These are phyloP conservation scores for Panus rudis DNA, from an alignment of 768 basidiomycete species.

Conservation along the genomic window DNA sequence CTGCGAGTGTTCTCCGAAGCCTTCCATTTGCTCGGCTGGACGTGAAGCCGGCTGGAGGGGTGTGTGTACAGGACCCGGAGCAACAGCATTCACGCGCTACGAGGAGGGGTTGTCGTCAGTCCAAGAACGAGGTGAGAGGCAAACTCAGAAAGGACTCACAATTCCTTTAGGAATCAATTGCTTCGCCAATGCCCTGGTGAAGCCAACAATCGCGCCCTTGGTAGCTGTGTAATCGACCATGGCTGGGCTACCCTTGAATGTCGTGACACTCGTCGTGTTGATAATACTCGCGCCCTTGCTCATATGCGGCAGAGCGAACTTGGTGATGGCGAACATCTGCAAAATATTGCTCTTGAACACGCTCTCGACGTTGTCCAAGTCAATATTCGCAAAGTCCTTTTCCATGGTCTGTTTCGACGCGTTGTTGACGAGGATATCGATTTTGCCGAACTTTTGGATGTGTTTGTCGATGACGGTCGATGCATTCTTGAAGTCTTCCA, in stretches of 20 bases:
- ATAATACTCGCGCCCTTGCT: slow-evolving; percentile 52
- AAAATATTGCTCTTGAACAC: slow-evolving; percentile 54
- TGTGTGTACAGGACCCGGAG: slow-evolving; percentile 50
- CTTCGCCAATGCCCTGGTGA: slow-evolving; percentile 46
- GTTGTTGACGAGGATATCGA: slow-evolving; percentile 58
- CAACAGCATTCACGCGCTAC: slow-evolving; percentile 17
- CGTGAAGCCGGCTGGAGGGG: slow-evolving; percentile 53
- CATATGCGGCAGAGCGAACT: slow-evolving; percentile 51
- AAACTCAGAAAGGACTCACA: slow-evolving; percentile 45
- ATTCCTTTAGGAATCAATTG: slow-evolving; percentile 52
- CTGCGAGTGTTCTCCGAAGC: slow-evolving; percentile 41
- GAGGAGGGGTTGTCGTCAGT: not conserved
- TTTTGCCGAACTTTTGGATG: slow-evolving; percentile 34
- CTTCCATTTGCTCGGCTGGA: slow-evolving; percentile 48
- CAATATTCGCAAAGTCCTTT: slow-evolving; percentile 39
- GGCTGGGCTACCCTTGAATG: slow-evolving; percentile 31
- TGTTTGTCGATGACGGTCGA: slow-evolving; percentile 37
- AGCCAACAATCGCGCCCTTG: slow-evolving; percentile 53
- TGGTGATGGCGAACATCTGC: slow-evolving; percentile 51
- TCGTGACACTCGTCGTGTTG: slow-evolving; percentile 55
- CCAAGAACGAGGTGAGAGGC: not conserved
- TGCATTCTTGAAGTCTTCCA: slow-evolving; percentile 36
- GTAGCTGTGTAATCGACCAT: slow-evolving; percentile 48
- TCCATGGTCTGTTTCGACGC: slow-evolving; percentile 44
- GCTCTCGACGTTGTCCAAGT: slow-evolving; percentile 45